Percentiles rank a stretch among this genome's conserved stretches.
These are phyloP conservation scores for Coniochaeta ligniaria DNA, from an alignment of 2,329 filamentous ascomycete species.

Conservation along the genomic window DNA sequence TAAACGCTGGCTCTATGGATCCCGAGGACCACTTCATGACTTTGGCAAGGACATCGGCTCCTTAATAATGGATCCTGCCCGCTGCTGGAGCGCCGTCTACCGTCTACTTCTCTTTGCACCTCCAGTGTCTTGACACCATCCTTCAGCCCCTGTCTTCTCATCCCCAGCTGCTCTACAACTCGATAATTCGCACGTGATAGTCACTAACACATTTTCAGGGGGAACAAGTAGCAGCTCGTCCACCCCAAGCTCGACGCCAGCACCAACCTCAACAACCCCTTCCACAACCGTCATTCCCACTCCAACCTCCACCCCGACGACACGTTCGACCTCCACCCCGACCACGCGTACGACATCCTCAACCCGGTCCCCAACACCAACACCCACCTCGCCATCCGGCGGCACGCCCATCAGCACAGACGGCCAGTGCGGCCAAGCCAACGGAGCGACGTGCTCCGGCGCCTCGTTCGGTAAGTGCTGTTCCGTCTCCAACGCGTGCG, in stretches of 20 bases:
- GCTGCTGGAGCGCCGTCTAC: too few relatives aligned
- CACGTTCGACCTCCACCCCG: neutral
- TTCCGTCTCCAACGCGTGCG: neutral
- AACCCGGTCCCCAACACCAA: neutral
- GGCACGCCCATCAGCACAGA: slow-evolving; percentile 10
- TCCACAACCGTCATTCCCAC: neutral
- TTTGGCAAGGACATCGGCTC: too few relatives aligned
- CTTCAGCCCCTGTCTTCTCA: too few relatives aligned
- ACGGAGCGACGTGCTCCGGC: slow-evolving; percentile 13
- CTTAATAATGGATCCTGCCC: too few relatives aligned
- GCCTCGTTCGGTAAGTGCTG: slow-evolving; percentile 14
- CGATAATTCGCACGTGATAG: neutral
- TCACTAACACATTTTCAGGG: neutral
- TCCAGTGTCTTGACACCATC: too few relatives aligned
- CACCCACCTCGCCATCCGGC: slow-evolving; percentile 2
- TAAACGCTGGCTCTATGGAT: too few relatives aligned
- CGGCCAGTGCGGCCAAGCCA: slow-evolving; percentile 12
- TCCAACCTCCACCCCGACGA: neutral
- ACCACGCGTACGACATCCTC: neutral
- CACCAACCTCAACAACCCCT: neutral
- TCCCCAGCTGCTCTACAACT: neutral
- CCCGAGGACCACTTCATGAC: too few relatives aligned
- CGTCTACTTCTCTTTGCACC: too few relatives aligned
- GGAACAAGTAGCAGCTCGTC: neutral
- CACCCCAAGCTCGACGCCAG: neutral